phyloP scores from a whole-genome alignment of 2,329 filamentous ascomycete genomes.

The Teratosphaeriaceae sp. region DNA sequence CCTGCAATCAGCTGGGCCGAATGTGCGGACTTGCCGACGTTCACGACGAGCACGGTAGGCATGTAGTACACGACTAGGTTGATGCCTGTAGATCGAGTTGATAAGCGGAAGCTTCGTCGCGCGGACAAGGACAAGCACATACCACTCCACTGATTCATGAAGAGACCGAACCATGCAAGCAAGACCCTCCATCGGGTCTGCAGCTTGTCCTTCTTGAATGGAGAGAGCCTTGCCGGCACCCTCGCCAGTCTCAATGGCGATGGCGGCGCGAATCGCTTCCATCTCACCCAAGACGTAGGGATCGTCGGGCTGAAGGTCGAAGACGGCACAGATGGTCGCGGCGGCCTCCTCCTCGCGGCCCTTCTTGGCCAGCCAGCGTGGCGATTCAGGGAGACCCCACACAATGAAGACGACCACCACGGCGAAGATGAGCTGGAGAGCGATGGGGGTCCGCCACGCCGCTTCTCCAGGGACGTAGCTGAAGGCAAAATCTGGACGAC shows the following conservation, averaged over 20 bases:
- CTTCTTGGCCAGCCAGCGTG: conserved; percentile 32
- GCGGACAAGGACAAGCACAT: too few species aligned
- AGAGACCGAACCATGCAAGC: conserved; percentile 31
- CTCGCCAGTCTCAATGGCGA: conserved; percentile 29
- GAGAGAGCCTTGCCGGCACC: conserved; percentile 26
- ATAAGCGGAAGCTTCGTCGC: too few species aligned
- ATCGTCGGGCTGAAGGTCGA: conserved; percentile 17
- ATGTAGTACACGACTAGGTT: conserved; percentile 37
- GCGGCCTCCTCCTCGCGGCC: conserved; percentile 19
- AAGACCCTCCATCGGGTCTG: conserved; percentile 31
- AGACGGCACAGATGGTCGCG: conserved; percentile 21
- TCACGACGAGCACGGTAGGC: conserved; percentile 36
- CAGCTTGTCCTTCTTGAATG: conserved; percentile 29
- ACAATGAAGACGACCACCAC: conserved; percentile 32
- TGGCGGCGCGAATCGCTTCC: conserved; percentile 25
- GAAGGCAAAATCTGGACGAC: conserved; percentile 23
- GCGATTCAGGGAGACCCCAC: conserved; percentile 27
- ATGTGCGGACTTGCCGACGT: conserved; percentile 37
- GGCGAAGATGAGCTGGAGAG: conserved; percentile 37
- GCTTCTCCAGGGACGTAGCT: conserved; percentile 30
- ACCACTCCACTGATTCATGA: conserved; percentile 26
- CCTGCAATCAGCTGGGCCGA: conserved; percentile 40
- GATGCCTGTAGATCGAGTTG: too few species aligned
- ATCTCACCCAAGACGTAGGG: conserved; percentile 19
- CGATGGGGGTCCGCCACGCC: conserved; percentile 37